Evolutionary conservation across 176 grass and related monocot genomes (phyloP).

Genomic region (Bonia amplexicaulis): DNA sequence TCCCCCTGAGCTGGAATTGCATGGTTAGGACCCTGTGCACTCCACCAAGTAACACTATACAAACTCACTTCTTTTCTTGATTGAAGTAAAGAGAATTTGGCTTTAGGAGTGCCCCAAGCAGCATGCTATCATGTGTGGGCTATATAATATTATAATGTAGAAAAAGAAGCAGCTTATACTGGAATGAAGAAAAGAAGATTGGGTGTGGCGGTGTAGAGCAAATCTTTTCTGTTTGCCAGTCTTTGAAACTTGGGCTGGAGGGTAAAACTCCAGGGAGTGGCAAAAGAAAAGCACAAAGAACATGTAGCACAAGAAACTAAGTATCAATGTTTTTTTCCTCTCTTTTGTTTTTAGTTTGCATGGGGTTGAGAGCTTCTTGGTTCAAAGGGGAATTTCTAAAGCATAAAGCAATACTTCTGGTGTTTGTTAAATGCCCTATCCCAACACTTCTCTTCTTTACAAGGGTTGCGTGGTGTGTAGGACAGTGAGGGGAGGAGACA

Average conservation of each 20-base stretch:
- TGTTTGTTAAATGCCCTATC: conserved; percentile 13
- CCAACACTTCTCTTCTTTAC: conserved; percentile 21
- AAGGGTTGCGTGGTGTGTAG: conserved; percentile 28
- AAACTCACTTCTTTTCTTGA: conserved; percentile 29
- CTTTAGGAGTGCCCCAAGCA: conserved; percentile 52
- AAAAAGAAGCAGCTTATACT: conserved; percentile 11
- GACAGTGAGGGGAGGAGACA: conserved; percentile 28
- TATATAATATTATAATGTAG: conserved; percentile 16
- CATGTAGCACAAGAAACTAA: conserved; percentile 56
- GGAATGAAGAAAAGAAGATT: conserved; percentile 5
- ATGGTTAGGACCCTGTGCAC: conserved; percentile 45
- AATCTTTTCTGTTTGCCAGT: conserved; percentile 20
- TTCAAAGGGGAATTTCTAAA: conserved; percentile 49
- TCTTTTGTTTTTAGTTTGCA: conserved; percentile 31
- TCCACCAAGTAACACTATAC: conserved; percentile 21
- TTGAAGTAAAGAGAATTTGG: conserved; percentile 46
- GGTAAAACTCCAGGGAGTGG: conserved; percentile 15
- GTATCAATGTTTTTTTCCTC: conserved; percentile 10
- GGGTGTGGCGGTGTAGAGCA: not conserved
- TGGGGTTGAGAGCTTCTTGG: conserved; percentile 42
- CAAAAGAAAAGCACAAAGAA: conserved; percentile 45
- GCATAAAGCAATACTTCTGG: conserved; percentile 26
- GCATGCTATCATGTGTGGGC: conserved; percentile 41
- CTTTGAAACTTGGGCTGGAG: conserved; percentile 34
- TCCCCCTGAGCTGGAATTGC: conserved; percentile 23